A percentile compares a stretch with the other conserved stretches of the same genome.
Conservation (phyloP, 2,329 filamentous ascomycete genomes). For the Teratosphaeria nubilosa region DNA sequence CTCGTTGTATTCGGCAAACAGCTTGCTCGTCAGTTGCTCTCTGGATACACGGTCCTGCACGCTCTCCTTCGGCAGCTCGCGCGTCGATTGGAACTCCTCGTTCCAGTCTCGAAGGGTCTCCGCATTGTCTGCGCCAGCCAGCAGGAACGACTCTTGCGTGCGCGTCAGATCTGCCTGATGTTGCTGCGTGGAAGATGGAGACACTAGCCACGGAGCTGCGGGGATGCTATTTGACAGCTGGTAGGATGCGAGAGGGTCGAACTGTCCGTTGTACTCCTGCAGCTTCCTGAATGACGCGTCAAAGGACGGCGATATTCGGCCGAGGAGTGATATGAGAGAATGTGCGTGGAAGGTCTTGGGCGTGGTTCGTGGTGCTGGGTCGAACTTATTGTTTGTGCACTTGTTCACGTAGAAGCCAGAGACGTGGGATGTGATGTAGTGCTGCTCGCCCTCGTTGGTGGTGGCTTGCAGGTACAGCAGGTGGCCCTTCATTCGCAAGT, state of each 20-base stretch:
- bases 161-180: conserved; percentile 79
- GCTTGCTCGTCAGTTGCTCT: conserved; percentile 84
- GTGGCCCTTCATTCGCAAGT: conserved; percentile 84
- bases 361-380: conserved; percentile 68
- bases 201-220: conserved; percentile 82
- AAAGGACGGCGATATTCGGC: conserved; percentile 75
- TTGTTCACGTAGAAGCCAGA: conserved; percentile 97
- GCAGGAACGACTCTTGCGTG: conserved; percentile 84
- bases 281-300: conserved; percentile 62
- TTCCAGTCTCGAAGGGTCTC: conserved; percentile 98
- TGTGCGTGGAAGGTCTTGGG: conserved; percentile 74
- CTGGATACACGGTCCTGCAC: conserved; percentile 95
- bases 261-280: conserved; percentile 73
- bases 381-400: conserved; percentile 89
- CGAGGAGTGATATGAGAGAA: conserved; percentile 73
- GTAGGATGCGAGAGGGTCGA: conserved; percentile 84
- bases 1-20: conserved; percentile 96
- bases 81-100: conserved; percentile 94
- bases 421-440: conserved; percentile 85
- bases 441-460: conserved; percentile 89
- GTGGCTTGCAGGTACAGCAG: conserved; percentile 81
- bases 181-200: conserved; percentile 52
- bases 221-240: conserved; percentile 93
- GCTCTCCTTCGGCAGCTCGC: conserved; percentile 84
- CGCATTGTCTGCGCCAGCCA: conserved; percentile 83